Conservation (phyloP, 1,284 basidiomycete species). For the Ustilago esculenta region DNA sequence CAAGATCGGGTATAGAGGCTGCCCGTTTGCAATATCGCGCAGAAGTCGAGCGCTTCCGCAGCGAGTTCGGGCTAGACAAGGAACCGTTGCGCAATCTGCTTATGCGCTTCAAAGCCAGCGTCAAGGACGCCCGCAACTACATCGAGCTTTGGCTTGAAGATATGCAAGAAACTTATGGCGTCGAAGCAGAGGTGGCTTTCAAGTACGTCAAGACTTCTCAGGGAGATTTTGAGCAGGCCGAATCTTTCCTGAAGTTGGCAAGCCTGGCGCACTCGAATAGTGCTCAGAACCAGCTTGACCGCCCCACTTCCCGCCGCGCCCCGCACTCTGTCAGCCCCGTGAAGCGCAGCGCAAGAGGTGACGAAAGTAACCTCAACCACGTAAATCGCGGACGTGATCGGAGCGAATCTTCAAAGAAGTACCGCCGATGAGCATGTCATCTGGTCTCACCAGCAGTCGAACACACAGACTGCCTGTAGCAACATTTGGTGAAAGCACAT, state of each 20-base stretch:
- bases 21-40: slow-evolving; percentile 25
- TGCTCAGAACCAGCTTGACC: background rate
- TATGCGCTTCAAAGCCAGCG: slow-evolving; percentile 15
- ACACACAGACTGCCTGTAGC: no score
- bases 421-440: slow-evolving; percentile 10
- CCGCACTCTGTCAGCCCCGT: slow-evolving; percentile 11
- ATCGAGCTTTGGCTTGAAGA: slow-evolving; percentile 18
- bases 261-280: slow-evolving; percentile 9
- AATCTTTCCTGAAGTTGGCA: slow-evolving; percentile 27
- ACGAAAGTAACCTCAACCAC: slow-evolving; percentile 6
- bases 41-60: slow-evolving; percentile 15
- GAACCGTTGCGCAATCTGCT: slow-evolving; percentile 9
- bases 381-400: background rate
- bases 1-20: slow-evolving; percentile 9
- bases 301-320: background rate
- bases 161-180: slow-evolving; percentile 16
- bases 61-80: slow-evolving; percentile 21
- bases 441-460: no score
- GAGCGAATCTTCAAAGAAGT: slow-evolving; percentile 10
- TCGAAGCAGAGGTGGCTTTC: slow-evolving; percentile 22
- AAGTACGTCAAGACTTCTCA: slow-evolving; percentile 40
- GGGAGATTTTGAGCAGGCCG: slow-evolving; percentile 33
- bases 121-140: slow-evolving; percentile 17
- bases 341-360: slow-evolving; percentile 5
- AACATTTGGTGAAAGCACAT: no score